Percentiles rank a stretch among this genome's conserved stretches.
These are phyloP conservation scores for Aspergillus bertholletiae DNA, from an alignment of 495 filamentous ascomycete species.

Conservation along the genomic window DNA sequence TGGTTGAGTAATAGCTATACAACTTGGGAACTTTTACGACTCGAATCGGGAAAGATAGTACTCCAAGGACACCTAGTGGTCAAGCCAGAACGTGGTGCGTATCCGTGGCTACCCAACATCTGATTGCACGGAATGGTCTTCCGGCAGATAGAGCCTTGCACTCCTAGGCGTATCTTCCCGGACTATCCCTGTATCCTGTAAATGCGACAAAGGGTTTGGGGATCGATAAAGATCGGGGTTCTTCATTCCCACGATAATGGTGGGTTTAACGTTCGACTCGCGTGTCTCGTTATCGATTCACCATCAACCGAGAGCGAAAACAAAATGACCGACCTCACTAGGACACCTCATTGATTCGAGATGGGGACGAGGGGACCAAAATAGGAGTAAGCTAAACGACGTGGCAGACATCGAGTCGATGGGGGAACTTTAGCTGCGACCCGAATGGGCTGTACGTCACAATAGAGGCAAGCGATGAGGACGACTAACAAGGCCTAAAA, in stretches of 20 bases:
- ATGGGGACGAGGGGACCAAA: constrained; percentile 12
- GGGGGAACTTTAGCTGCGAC: constrained; percentile 9
- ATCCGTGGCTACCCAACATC: neutral
- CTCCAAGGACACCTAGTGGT: too few species aligned
- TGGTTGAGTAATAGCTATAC: neutral
- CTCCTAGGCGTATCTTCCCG: too few species aligned
- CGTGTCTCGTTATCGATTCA: neutral
- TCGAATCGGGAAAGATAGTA: too few species aligned
- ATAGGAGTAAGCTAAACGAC: constrained; percentile 23
- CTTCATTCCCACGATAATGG: neutral
- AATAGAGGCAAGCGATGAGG: neutral
- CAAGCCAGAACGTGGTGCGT: neutral
- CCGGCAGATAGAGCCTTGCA: constrained; percentile 1
- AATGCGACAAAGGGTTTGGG: neutral
- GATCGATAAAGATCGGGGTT: neutral
- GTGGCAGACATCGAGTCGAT: constrained; percentile 25
- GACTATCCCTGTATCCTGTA: neutral
- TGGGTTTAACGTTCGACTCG: neutral
- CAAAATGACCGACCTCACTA: neutral
- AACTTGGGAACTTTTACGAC: neutral
- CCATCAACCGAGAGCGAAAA: neutral
- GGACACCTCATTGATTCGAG: neutral
- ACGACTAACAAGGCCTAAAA: neutral
- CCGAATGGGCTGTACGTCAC: constrained; percentile 16
- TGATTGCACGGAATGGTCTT: neutral